Evolutionary conservation across 2,329 filamentous ascomycete genomes (phyloP).

Genomic region (Metarhizium anisopliae): DNA sequence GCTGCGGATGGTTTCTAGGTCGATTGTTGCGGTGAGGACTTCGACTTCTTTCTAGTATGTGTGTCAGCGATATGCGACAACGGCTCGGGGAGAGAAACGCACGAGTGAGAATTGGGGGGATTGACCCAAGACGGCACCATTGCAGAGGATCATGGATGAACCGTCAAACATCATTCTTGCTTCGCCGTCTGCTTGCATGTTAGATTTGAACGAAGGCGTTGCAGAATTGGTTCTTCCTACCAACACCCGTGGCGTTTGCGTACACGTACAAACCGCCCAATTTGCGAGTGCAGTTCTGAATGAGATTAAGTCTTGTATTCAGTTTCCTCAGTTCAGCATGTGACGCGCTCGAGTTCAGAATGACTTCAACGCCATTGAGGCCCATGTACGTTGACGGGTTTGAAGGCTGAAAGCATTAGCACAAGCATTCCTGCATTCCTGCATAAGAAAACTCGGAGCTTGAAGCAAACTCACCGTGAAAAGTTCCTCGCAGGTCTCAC

Average conservation of each 20-base stretch:
- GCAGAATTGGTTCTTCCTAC: conserved; percentile 28
- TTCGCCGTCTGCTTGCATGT: background rate
- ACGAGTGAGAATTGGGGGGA: conserved; percentile 53
- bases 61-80: background rate
- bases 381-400: conserved; percentile 1
- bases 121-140: conserved; percentile 55
- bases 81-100: conserved; percentile 21
- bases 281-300: conserved; percentile 56
- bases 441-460: background rate
- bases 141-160: conserved; percentile 50
- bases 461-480: conserved; percentile 2
- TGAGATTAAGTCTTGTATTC: conserved; percentile 52
- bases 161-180: conserved; percentile 4
- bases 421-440: background rate
- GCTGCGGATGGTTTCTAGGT: conserved; percentile 58
- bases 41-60: conserved; percentile 35
- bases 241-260: conserved; percentile 37
- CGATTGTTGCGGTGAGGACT: conserved; percentile 56
- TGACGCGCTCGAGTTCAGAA: conserved; percentile 59
- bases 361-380: conserved; percentile 56
- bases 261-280: conserved; percentile 48
- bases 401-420: background rate
- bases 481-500: conserved; percentile 28
- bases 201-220: background rate
- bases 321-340: conserved; percentile 57